Evolutionary conservation across 495 filamentous ascomycete species (phyloP).

Genomic region (Penicillium cinerascens): DNA sequence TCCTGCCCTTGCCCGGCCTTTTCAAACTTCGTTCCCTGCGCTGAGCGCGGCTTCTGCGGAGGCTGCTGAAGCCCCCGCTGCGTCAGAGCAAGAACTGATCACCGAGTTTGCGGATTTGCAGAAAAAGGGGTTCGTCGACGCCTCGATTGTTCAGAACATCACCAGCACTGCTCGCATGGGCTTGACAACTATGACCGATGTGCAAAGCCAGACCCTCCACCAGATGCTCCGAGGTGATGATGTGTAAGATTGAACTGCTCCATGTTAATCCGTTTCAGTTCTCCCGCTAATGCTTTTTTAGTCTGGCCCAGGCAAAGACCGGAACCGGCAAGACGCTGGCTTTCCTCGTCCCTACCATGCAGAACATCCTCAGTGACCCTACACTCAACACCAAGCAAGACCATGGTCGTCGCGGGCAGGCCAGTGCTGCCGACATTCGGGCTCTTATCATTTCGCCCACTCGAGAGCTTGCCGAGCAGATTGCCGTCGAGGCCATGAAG

Average conservation of each 20-base stretch:
- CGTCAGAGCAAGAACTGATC: conserved; percentile 30
- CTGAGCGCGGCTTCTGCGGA: conserved; percentile 15
- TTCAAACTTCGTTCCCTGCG: conserved; percentile 32
- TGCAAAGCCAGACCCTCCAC: conserved; percentile 81
- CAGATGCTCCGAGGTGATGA: conserved; percentile 73
- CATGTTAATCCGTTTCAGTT: background rate
- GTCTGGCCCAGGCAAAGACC: conserved; percentile 84
- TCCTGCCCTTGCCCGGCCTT: conserved; percentile 22
- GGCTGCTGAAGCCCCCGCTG: conserved; percentile 14
- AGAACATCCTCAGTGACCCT: conserved; percentile 65
- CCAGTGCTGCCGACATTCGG: conserved; percentile 61
- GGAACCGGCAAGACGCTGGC: conserved; percentile 87
- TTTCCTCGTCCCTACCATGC: conserved; percentile 73
- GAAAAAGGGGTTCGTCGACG: conserved; percentile 58
- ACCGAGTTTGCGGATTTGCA: conserved; percentile 69
- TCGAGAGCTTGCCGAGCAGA: conserved; percentile 92
- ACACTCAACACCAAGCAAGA: conserved; percentile 33
- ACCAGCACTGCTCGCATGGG: conserved; percentile 59
- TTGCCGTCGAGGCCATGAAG: conserved; percentile 75
- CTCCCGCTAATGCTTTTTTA: conserved; percentile 33
- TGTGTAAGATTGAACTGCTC: conserved; percentile 53
- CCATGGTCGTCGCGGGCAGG: conserved; percentile 1
- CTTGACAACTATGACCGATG: conserved; percentile 84
- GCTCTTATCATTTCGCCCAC: conserved; percentile 92
- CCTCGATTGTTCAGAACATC: conserved; percentile 62